A percentile compares a stretch with the other conserved stretches of the same genome.
Conservation (phyloP, 495 filamentous ascomycete genomes). For the Achaetomiella virescens region DNA sequence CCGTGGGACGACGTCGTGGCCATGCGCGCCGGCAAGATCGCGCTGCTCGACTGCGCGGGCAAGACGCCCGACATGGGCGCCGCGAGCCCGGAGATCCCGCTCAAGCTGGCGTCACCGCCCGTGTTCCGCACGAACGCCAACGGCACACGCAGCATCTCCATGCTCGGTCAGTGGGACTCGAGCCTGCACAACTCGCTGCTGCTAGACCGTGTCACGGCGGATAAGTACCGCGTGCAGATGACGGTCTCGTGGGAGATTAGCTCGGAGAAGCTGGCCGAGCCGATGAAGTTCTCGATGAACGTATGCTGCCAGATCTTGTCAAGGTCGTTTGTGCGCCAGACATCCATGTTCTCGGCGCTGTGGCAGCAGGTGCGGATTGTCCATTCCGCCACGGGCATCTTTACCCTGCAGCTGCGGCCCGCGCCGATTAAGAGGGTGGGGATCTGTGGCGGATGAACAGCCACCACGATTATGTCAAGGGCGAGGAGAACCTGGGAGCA, state of each 20-base stretch:
- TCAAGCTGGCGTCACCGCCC: constrained; percentile 71
- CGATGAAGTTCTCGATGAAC: constrained; percentile 78
- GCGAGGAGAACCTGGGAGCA: constrained; percentile 73
- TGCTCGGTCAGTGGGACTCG: constrained; percentile 93
- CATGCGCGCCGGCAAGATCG: constrained; percentile 71
- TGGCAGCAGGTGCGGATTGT: constrained; percentile 81
- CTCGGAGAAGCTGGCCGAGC: constrained; percentile 69
- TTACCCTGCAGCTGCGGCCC: constrained; percentile 77
- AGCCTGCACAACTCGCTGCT: constrained; percentile 84
- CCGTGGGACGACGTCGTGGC: constrained; percentile 76
- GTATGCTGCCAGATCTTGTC: constrained; percentile 76
- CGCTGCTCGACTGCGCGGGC: constrained; percentile 75
- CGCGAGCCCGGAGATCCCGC: constrained; percentile 61
- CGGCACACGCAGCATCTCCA: constrained; percentile 80
- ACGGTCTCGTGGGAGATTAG: constrained; percentile 75
- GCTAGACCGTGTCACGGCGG: constrained; percentile 80
- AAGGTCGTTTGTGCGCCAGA: constrained; percentile 74
- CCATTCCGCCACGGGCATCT: constrained; percentile 78
- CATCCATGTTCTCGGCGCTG: constrained; percentile 78
- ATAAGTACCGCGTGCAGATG: constrained; percentile 87
- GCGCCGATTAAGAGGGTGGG: constrained; percentile 83
- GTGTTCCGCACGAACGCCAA: constrained; percentile 75
- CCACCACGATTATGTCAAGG: constrained; percentile 86
- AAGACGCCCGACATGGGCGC: constrained; percentile 74
- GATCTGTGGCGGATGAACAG: constrained; percentile 98